A percentile compares a stretch with the other conserved stretches of the same genome.
Evolutionary conservation across 805 yeast species (phyloP).

Genomic region (Cyberlindnera mrakii): DNA sequence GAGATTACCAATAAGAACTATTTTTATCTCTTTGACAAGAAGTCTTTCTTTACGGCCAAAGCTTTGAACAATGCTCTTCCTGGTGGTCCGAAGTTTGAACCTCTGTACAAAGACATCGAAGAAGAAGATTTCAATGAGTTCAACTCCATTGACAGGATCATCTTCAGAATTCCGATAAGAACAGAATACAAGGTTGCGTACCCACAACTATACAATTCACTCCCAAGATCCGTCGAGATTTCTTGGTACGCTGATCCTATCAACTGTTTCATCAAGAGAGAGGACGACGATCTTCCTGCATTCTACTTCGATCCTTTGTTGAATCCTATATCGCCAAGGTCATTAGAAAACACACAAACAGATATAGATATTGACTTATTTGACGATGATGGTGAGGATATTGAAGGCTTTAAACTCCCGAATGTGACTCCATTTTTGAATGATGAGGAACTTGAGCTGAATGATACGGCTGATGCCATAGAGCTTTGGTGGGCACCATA

Average conservation of each 20-base stretch:
- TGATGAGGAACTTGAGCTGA: conserved; percentile 38
- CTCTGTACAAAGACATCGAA: conserved; percentile 60
- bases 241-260: conserved; percentile 63
- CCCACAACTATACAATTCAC: conserved; percentile 78
- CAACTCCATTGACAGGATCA: conserved; percentile 81
- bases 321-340: conserved; percentile 46
- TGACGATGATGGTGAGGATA: conserved; percentile 29
- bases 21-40: conserved; percentile 66
- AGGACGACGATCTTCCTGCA: conserved; percentile 41
- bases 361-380: conserved; percentile 19
- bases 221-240: conserved; percentile 57
- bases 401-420: conserved; percentile 37
- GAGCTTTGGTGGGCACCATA: conserved; percentile 74
- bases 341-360: conserved; percentile 17
- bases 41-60: conserved; percentile 84
- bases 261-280: conserved; percentile 41
- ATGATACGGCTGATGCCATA: conserved; percentile 49
- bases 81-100: conserved; percentile 96
- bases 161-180: conserved; percentile 68
- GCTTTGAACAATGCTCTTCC: conserved; percentile 83
- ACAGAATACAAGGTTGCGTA: conserved; percentile 85
- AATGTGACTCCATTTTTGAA: conserved; percentile 46
- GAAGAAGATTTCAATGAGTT: conserved; percentile 83
- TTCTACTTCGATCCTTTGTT: conserved; percentile 49
- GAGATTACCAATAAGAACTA: conserved; percentile 48